Conservation (phyloP, 2,329 filamentous ascomycete species). For the Calonectria hongkongensis region DNA sequence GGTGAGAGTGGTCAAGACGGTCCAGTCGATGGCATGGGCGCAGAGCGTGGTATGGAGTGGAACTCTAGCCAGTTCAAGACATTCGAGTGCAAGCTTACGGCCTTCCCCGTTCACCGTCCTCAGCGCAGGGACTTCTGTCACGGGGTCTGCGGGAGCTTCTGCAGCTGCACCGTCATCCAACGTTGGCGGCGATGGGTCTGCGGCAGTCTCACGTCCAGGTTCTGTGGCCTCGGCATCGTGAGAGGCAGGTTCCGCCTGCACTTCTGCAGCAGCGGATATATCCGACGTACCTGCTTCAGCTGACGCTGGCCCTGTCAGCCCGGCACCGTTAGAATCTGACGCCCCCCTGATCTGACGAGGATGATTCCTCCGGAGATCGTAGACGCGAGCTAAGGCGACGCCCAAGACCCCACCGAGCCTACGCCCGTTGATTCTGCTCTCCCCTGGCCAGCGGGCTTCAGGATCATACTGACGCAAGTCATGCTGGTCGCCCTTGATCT, state of each 20-base stretch:
- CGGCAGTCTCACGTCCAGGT: not conserved
- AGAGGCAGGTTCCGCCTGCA: not conserved
- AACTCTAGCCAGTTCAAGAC: slow-evolving; percentile 40
- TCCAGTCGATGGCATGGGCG: slow-evolving; percentile 43
- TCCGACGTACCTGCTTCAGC: slow-evolving; percentile 14
- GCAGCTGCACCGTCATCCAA: slow-evolving; percentile 6
- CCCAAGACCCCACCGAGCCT: slow-evolving; percentile 41
- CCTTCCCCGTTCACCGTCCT: not conserved
- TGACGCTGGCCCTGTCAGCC: slow-evolving; percentile 8
- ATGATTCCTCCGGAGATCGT: slow-evolving; percentile 39
- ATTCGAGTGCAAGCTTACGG: slow-evolving; percentile 38
- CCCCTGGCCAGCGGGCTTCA: slow-evolving; percentile 43
- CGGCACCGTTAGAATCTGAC: slow-evolving; percentile 17
- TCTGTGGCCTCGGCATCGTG: not conserved
- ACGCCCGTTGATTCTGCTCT: slow-evolving; percentile 38
- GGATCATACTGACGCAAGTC: slow-evolving; percentile 36
- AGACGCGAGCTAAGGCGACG: slow-evolving; percentile 42
- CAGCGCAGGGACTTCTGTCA: not conserved
- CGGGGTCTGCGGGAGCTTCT: not conserved
- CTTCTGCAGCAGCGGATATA: slow-evolving; percentile 10
- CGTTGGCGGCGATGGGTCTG: not conserved
- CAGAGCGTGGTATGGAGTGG: slow-evolving; percentile 38
- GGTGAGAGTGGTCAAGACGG: slow-evolving; percentile 41
- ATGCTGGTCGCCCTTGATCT: slow-evolving; percentile 37
- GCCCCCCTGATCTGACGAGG: slow-evolving; percentile 24